Base-by-base conservation (phyloP, 768 basidiomycete genomes). In the Leccinum obscurum region DNA sequence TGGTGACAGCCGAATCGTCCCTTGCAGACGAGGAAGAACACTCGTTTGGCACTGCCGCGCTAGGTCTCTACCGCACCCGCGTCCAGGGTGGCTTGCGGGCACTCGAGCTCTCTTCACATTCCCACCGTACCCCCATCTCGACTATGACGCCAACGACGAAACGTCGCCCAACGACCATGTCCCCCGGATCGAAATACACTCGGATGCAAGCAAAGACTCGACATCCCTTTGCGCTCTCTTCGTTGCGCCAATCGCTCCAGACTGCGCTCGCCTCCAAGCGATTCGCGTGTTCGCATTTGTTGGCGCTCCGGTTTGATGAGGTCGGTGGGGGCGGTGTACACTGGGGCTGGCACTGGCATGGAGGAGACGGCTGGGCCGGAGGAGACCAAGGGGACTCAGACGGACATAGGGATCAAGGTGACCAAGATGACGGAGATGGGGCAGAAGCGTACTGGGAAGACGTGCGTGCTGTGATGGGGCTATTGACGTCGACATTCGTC, bases 361-460 rank as follows among this genome's bases (percentile, higher is more conserved):
- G 17, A 17, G 39, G 11, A 35, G 34, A 13, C 3, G 11, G 30
- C 30, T 32, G 30, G 30, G 9, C 30, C 3, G 39, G 17, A 17
- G 39, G 11, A 35, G 34, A 14, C 14, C 39, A 8, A 17, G 39
- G 0, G 7, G 39, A 17, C 15, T 2, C 4, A 7, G 39, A 39
- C 8, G 39, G 17, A 7, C 17, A 39, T 3, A 39, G 39, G 39
- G 39, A 39, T 8, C 15, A 39, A 39, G 39, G 1, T 39, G 39
- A 39, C 17, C 7, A 17, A 39, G 39, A 17, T 39, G 39, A 39
- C 17, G 39, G 39, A 39, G 39, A 39, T 1, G 39, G 17, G 17
- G 39, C 39, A 8, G 39, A 87, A 54, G 77, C 80, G 6, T 94
- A 94, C 65, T 94, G 92, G 92, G 92, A 93, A 65, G 87, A 93